phyloP scores from a whole-genome alignment of 495 filamentous ascomycete genomes.

The Daldinia concentrica region DNA sequence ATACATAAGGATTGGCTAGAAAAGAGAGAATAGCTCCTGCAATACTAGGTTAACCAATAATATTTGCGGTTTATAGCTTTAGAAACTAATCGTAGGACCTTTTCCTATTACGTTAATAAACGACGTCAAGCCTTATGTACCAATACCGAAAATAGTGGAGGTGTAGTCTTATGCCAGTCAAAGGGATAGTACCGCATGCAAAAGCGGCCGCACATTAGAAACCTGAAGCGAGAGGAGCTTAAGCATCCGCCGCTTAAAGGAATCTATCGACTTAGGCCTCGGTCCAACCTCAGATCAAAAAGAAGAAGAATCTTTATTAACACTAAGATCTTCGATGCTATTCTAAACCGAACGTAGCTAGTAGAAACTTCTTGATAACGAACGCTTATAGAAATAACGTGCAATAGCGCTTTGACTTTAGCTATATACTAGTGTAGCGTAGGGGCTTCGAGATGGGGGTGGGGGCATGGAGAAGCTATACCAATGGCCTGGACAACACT shows the following conservation, averaged over 20 bases:
- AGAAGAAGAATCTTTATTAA: background rate
- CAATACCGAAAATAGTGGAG: no score
- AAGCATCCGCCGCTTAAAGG: background rate
- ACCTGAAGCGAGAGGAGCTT: background rate
- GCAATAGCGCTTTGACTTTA: constrained; percentile 15
- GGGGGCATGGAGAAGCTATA: constrained; percentile 9
- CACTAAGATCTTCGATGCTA: background rate
- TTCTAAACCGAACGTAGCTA: background rate
- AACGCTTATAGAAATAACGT: background rate
- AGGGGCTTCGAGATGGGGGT: background rate
- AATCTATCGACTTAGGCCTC: background rate
- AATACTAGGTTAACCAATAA: no score
- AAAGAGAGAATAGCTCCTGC: no score
- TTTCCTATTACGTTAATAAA: no score
- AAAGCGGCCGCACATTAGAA: background rate
- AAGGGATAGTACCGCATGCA: background rate
- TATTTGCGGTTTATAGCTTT: no score
- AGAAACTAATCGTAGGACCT: no score
- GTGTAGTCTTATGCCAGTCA: no score
- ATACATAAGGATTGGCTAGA: no score
- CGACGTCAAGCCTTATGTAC: no score
- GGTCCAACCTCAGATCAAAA: background rate
- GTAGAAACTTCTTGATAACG: background rate
- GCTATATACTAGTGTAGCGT: no score
- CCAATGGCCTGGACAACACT: constrained; percentile 9